Percentiles rank a stretch among this genome's conserved stretches.
These are phyloP conservation scores for Gossypium turneri DNA, from an alignment of 345 rosid genomes.

Conservation along the genomic window DNA sequence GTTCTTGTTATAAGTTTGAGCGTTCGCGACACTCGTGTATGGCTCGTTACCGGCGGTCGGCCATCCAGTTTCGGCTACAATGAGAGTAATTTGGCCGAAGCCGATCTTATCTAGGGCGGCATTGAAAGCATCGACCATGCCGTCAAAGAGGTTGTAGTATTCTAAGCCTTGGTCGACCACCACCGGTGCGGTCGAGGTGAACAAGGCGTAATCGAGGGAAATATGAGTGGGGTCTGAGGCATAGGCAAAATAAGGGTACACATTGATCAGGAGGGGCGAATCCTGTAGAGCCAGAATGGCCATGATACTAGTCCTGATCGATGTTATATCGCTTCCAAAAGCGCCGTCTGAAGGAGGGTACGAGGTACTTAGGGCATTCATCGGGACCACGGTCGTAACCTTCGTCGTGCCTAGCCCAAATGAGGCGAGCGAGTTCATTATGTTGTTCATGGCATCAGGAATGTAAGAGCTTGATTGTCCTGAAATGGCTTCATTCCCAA, in stretches of 20 bases:
- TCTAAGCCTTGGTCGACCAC: slow-evolving; percentile 22
- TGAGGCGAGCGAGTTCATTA: slow-evolving; percentile 16
- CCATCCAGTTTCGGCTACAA: slow-evolving; percentile 4
- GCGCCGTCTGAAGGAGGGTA: slow-evolving; percentile 39
- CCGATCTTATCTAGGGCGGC: slow-evolving; percentile 28
- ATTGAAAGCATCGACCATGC: slow-evolving; percentile 31
- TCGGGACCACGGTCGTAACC: slow-evolving; percentile 27
- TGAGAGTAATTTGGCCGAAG: not conserved
- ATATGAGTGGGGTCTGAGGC: slow-evolving; percentile 22
- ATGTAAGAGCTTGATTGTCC: slow-evolving; percentile 6
- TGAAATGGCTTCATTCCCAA: slow-evolving; percentile 46
- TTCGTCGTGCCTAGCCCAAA: slow-evolving; percentile 13
- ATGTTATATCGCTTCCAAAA: slow-evolving; percentile 16
- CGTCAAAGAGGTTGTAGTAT: slow-evolving; percentile 35
- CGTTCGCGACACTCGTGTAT: not conserved
- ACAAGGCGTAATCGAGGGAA: slow-evolving; percentile 27
- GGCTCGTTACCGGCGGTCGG: slow-evolving; percentile 1
- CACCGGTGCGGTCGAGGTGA: slow-evolving; percentile 14
- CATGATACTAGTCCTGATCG: slow-evolving; percentile 17
- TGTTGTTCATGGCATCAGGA: slow-evolving; percentile 29
- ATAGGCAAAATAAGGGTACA: slow-evolving; percentile 44
- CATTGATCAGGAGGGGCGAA: slow-evolving; percentile 33
- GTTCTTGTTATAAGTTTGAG: not conserved
- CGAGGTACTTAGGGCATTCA: slow-evolving; percentile 21
- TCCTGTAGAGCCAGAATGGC: slow-evolving; percentile 9